Base-by-base conservation (phyloP, 2,329 filamentous ascomycete genomes). In the Colletotrichum theobromicola region DNA sequence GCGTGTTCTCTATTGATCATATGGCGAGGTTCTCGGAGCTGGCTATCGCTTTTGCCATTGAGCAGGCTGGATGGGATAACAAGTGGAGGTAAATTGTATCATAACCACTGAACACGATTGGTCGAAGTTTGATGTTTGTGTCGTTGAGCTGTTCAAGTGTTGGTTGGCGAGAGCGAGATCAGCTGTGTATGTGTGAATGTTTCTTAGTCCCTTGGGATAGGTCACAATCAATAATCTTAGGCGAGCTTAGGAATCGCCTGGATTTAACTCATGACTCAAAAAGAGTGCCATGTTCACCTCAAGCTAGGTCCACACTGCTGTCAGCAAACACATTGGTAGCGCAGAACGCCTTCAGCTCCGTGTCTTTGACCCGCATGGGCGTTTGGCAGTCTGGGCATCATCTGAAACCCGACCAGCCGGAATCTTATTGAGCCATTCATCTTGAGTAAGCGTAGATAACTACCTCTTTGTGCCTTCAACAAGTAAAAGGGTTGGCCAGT, bases 11-110 rank as follows among this genome's bases (percentile, higher is more conserved):
- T 3, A 70, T 86, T 18, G 81, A 85, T 12, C 84, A 85, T 42
- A 85, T 85, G 83, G 83, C 84, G 4, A 79, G 82, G n/a, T 85
- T 85, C 74, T 81, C 83, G 0, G 83, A 85, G 76, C 79, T 85
- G 67, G 84, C 84, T 0, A 82, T 85, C 61, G 83, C 84, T 2
- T 85, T 83, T 76, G 81, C 82, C 2, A 77, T 85, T 15, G 84
- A 85, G 72, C 83, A 85, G 77, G 82, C 80, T 16, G 83, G 84
- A 2, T 85, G 84, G 84, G 81, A 85, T 63, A 85, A 85, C 37
- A 76, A 78, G 21, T 85, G 84, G 84, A 79, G 84, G 76, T 85
- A 26, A 78, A 70, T 7, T 10, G 1, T 2, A 46, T 1, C 2
- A 4, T 21, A n/a, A 2, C n/a, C 5, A 50, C 24, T 21, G 42